Percentiles rank a stretch among this genome's conserved stretches.
phyloP scores from a whole-genome alignment of 495 filamentous ascomycete genomes.

The Neurospora terricola region DNA sequence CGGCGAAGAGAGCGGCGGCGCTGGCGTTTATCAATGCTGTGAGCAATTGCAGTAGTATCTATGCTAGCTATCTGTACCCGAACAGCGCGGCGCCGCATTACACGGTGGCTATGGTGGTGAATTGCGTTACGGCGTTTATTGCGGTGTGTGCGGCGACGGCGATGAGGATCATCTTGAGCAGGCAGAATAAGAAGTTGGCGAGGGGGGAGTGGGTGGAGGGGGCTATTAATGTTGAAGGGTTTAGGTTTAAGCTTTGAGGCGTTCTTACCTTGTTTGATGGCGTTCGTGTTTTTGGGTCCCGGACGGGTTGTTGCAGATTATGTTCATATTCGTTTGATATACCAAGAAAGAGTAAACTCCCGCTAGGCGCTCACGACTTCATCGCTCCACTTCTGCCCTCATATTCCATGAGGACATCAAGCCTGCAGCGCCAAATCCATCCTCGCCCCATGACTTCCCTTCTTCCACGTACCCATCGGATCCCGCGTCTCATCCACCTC shows the following conservation, averaged over 20 bases:
- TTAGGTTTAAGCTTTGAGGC: conserved; percentile 47
- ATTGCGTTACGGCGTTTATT: conserved; percentile 56
- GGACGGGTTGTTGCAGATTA: neutral
- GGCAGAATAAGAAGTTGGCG: conserved; percentile 65
- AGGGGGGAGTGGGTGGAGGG: conserved; percentile 37
- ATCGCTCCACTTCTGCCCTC: neutral
- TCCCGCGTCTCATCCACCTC: conserved; percentile 32
- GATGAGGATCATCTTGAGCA: conserved; percentile 54
- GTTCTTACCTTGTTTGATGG: neutral
- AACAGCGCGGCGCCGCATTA: conserved; percentile 35
- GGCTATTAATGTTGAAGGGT: conserved; percentile 47
- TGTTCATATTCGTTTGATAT: neutral
- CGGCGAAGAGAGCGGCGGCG: conserved; percentile 73
- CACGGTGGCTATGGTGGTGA: conserved; percentile 63
- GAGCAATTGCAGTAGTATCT: conserved; percentile 64
- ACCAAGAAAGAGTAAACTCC: neutral
- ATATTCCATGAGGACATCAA: neutral
- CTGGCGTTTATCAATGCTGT: conserved; percentile 75
- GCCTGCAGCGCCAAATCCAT: conserved; percentile 42
- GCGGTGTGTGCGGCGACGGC: conserved; percentile 56
- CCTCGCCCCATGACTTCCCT: conserved; percentile 48
- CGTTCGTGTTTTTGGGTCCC: no score
- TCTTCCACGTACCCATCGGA: conserved; percentile 49
- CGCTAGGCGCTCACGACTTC: neutral
- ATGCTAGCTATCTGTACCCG: conserved; percentile 59